Percentiles rank a stretch among this genome's conserved stretches.
Evolutionary conservation across 371 early-diverging fungal genomes (phyloP).

Genomic region (Blastocladiella emersonii): DNA sequence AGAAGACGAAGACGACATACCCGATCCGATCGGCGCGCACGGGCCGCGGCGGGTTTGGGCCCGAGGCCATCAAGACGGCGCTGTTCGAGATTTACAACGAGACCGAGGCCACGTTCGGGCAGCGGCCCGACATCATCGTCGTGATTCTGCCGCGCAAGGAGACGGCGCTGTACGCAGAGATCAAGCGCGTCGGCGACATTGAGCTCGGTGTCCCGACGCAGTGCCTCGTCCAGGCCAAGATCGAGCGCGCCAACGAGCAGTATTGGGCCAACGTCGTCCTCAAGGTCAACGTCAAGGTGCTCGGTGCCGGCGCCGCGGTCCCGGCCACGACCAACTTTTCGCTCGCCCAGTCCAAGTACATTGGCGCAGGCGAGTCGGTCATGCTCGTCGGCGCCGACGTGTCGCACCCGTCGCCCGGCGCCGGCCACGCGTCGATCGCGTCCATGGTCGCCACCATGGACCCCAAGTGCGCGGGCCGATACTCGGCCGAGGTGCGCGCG

Average conservation of each 20-base stretch:
- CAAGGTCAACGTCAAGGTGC: slow-evolving; percentile 33
- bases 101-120: slow-evolving; percentile 34
- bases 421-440: slow-evolving; percentile 14
- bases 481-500: slow-evolving; percentile 2
- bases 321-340: no score
- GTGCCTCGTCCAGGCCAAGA: slow-evolving; percentile 43
- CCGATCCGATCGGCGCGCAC: not conserved
- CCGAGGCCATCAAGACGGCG: slow-evolving; percentile 37
- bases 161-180: slow-evolving; percentile 69
- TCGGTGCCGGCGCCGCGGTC: no score
- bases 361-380: slow-evolving; percentile 22
- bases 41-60: no score
- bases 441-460: slow-evolving; percentile 16
- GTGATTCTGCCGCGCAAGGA: slow-evolving; percentile 54
- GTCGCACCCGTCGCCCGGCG: slow-evolving; percentile 33
- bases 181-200: slow-evolving; percentile 89
- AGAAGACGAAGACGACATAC: not conserved
- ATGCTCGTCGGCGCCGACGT: slow-evolving; percentile 51
- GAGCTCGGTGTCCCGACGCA: slow-evolving; percentile 81
- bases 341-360: slow-evolving; percentile 10
- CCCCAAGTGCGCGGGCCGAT: slow-evolving; percentile 13
- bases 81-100: slow-evolving; percentile 59
- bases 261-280: slow-evolving; percentile 54
- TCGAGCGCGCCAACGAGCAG: slow-evolving; percentile 38
- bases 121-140: slow-evolving; percentile 54